Conservation (phyloP, 2,329 filamentous ascomycete genomes). For the Orbilia brochopaga region DNA sequence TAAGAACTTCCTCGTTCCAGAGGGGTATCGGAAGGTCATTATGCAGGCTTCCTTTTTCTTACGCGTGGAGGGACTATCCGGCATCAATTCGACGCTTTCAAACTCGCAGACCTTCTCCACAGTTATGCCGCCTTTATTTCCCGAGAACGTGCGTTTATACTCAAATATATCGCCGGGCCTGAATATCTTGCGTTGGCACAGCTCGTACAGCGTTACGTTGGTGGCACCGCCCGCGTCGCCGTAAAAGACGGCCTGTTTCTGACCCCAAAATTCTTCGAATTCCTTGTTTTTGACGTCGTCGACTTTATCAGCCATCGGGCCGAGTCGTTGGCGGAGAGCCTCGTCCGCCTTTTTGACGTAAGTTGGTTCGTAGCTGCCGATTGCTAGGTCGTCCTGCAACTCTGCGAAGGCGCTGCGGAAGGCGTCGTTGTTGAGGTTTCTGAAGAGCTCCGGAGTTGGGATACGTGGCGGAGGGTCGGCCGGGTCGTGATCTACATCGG, state of each 20-base stretch:
- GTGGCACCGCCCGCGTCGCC: constrained; percentile 39
- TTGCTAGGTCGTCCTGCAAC: constrained; percentile 40
- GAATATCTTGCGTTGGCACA: constrained; percentile 39
- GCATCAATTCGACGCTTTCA: constrained; percentile 12
- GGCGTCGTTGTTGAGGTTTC: constrained; percentile 50
- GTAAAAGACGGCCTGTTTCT: constrained; percentile 46
- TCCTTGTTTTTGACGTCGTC: constrained; percentile 48
- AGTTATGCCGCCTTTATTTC: constrained; percentile 10
- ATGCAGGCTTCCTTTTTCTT: constrained; percentile 48
- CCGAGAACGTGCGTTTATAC: constrained; percentile 36
- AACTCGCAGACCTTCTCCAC: constrained; percentile 46
- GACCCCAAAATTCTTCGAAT: constrained; percentile 49
- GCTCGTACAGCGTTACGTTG: constrained; percentile 41
- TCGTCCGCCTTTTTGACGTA: constrained; percentile 45
- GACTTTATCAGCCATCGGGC: constrained; percentile 29
- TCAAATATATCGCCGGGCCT: constrained; percentile 41
- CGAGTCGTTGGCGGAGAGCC: constrained; percentile 25
- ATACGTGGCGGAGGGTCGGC: constrained; percentile 30
- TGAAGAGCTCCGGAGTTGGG: constrained; percentile 38
- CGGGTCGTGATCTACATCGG: constrained; percentile 27
- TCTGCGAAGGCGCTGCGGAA: constrained; percentile 41
- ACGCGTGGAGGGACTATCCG: constrained; percentile 10
- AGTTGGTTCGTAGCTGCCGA: constrained; percentile 30
- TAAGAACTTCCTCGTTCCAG: constrained; percentile 35
- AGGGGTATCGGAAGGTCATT: constrained; percentile 26